These are phyloP conservation scores for Nectriaceae sp. DNA, from an alignment of 2,329 filamentous ascomycete species.

Conservation along the genomic window DNA sequence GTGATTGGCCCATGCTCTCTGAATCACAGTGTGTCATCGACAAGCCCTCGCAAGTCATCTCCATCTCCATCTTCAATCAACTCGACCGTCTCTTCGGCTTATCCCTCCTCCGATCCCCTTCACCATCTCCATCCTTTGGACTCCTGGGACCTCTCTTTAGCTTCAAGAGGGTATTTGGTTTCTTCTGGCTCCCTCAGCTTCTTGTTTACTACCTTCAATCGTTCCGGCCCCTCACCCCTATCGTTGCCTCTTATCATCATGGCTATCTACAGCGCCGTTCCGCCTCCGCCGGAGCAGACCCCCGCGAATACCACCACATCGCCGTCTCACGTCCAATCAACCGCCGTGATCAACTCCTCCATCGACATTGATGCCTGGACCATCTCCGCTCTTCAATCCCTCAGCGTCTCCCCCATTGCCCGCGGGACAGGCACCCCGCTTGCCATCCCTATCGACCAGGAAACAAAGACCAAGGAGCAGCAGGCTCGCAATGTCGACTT, in stretches of 20 bases:
- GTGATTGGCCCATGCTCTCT: slow-evolving; percentile 32
- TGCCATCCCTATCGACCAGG: slow-evolving; percentile 74
- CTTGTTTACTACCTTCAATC: background rate
- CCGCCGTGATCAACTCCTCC: slow-evolving; percentile 25
- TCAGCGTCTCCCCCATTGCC: slow-evolving; percentile 56
- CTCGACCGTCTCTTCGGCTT: background rate
- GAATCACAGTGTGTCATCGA: slow-evolving; percentile 25
- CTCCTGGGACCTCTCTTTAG: background rate
- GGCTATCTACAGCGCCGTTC: slow-evolving; percentile 56
- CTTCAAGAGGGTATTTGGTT: background rate
- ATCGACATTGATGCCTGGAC: slow-evolving; percentile 71
- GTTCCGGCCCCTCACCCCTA: slow-evolving; percentile 5
- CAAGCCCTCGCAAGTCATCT: slow-evolving; percentile 11
- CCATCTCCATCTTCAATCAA: slow-evolving; percentile 3
- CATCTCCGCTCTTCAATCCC: slow-evolving; percentile 55
- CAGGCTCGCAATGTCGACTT: slow-evolving; percentile 22
- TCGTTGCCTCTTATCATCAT: slow-evolving; percentile 32
- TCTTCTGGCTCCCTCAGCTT: background rate
- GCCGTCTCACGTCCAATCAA: slow-evolving; percentile 18
- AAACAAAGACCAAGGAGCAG: slow-evolving; percentile 17
- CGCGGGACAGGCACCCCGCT: slow-evolving; percentile 65
- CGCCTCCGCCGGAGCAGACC: slow-evolving; percentile 46
- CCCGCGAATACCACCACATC: slow-evolving; percentile 21
- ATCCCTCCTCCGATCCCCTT: background rate
- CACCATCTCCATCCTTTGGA: background rate